Percentiles rank a stretch among this genome's conserved stretches.
Conservation (phyloP, 352 stramenopile genomes). For the Blastocystis sp. region DNA sequence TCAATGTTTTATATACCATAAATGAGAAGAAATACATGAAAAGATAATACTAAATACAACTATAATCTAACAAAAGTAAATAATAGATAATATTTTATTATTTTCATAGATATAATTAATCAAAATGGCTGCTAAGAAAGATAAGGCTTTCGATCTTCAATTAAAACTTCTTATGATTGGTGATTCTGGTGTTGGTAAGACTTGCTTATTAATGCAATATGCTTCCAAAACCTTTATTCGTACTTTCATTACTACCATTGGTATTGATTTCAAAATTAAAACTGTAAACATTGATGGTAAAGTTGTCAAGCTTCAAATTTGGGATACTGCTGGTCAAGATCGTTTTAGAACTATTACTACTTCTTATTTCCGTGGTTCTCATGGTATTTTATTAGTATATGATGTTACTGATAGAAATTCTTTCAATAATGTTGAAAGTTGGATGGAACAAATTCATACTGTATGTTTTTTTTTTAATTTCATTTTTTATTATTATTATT, state of each 20-base stretch:
- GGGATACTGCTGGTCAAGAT: slow-evolving; percentile 92
- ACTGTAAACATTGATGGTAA: slow-evolving; percentile 67
- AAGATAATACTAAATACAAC: too few species aligned
- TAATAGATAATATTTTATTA: too few species aligned
- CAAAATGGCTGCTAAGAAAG: slow-evolving; percentile 62
- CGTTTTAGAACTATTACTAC: slow-evolving; percentile 94
- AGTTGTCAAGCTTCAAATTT: slow-evolving; percentile 92
- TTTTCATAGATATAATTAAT: too few species aligned
- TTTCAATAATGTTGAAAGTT: slow-evolving; percentile 89
- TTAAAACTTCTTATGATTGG: slow-evolving; percentile 92
- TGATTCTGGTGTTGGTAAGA: slow-evolving; percentile 74
- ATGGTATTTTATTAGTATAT: slow-evolving; percentile 87
- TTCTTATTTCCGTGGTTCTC: slow-evolving; percentile 84
- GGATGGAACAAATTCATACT: slow-evolving; percentile 78
- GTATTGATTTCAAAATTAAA: slow-evolving; percentile 73
- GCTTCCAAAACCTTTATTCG: slow-evolving; percentile 60
- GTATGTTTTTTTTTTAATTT: not conserved
- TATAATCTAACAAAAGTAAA: too few species aligned
- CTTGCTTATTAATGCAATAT: slow-evolving; percentile 61
- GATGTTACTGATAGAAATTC: slow-evolving; percentile 84
- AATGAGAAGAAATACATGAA: too few species aligned
- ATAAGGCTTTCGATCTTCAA: slow-evolving; percentile 79
- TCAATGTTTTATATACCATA: too few species aligned
- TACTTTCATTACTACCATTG: slow-evolving; percentile 67
- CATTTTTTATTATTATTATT: not conserved